Conservation (phyloP, 139 green algal genomes). For the Mesotaenium endlicherianum region DNA sequence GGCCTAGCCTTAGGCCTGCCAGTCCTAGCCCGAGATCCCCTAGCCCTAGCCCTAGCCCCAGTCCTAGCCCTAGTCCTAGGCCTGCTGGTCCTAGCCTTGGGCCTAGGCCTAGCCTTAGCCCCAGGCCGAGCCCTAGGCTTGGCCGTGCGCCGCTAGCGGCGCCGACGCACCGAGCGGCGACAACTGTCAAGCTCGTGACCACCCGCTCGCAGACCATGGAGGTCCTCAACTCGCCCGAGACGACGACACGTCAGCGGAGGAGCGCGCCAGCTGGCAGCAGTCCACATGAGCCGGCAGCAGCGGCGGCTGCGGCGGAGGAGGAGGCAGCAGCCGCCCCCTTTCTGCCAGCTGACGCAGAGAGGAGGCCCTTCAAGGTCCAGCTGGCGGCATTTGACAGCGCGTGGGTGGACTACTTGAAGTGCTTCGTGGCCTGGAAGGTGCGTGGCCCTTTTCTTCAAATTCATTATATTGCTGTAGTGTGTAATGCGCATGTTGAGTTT, state of each 20-base stretch:
- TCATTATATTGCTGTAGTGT: too few relatives aligned
- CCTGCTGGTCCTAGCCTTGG: too few relatives aligned
- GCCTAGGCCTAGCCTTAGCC: too few relatives aligned
- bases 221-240: not conserved
- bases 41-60: too few relatives aligned
- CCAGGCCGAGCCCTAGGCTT: too few relatives aligned
- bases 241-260: not conserved
- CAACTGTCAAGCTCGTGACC: not conserved
- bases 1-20: too few relatives aligned
- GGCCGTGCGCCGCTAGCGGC: too few relatives aligned
- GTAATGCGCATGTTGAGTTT: not conserved
- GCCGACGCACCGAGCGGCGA: too few relatives aligned
- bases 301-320: not conserved
- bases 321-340: not conserved
- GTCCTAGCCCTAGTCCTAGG: too few relatives aligned
- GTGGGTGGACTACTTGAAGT: conserved; percentile 87
- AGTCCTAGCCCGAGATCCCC: too few relatives aligned
- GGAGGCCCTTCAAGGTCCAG: conserved; percentile 5
- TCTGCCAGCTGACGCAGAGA: not conserved
- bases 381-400: conserved; percentile 71
- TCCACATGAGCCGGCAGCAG: not conserved
- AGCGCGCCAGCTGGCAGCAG: not conserved
- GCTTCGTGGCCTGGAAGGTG: conserved; percentile 87
- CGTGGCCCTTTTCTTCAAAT: too few relatives aligned
- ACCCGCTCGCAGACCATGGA: not conserved